Evolutionary conservation across 495 filamentous ascomycete genomes (phyloP).

Genomic region (Daldinia loculata): DNA sequence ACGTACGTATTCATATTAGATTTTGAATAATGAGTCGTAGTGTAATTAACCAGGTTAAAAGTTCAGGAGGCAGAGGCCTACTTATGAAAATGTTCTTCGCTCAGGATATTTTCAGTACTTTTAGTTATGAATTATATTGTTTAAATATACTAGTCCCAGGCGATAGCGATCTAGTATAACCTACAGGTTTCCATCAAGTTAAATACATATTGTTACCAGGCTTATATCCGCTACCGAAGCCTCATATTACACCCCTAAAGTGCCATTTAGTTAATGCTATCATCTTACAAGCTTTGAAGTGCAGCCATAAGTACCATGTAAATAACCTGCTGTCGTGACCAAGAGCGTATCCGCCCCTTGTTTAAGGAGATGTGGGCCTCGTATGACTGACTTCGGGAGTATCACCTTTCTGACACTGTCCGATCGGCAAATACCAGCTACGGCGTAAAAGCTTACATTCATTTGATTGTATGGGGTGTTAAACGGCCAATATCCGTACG

Average conservation of each 20-base stretch:
- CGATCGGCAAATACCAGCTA: constrained; percentile 1
- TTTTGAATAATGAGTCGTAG: neutral
- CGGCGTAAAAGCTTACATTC: neutral
- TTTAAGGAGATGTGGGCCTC: constrained; percentile 1
- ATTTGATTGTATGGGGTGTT: neutral
- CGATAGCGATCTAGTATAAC: neutral
- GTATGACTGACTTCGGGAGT: neutral
- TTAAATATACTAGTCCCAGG: neutral
- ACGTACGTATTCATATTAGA: no score
- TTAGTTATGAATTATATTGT: neutral
- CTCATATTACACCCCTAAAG: neutral
- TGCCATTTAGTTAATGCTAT: neutral
- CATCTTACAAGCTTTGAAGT: neutral
- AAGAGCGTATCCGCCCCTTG: neutral
- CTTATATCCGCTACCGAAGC: neutral
- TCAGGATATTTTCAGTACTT: neutral
- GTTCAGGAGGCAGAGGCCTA: neutral
- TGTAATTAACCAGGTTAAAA: neutral
- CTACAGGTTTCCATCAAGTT: neutral
- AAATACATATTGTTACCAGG: neutral
- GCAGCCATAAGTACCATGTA: neutral
- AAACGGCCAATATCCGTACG: neutral
- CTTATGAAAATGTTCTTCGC: neutral
- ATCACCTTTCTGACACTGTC: neutral
- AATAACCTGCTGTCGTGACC: neutral